Conservation (phyloP, 2,329 filamentous ascomycete genomes). For the Alternaria hordeiaustralica region DNA sequence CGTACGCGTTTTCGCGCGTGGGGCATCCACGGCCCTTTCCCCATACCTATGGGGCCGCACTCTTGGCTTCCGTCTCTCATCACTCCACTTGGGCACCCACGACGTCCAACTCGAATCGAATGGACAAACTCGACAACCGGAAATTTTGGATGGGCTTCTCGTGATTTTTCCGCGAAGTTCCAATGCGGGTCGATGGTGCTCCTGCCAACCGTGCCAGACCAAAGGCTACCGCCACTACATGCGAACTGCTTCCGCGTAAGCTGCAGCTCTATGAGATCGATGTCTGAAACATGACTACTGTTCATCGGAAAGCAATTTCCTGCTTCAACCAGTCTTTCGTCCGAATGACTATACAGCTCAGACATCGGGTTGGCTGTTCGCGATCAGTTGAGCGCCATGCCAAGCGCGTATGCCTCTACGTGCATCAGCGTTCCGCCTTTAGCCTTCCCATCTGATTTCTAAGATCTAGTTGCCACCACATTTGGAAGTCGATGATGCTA, state of each 20-base stretch:
- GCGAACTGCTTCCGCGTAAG: not conserved
- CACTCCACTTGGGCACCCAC: not conserved
- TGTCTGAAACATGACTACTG: not conserved
- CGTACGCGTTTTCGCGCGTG: not conserved
- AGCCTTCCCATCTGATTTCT: not conserved
- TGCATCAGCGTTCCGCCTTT: not conserved
- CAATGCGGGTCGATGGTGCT: not conserved
- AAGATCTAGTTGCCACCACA: not conserved
- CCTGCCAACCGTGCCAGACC: not conserved
- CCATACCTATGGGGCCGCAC: not conserved
- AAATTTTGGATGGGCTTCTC: not conserved
- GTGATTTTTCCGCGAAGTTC: not conserved
- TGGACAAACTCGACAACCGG: not conserved
- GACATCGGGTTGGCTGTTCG: not conserved
- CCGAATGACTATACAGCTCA: not conserved
- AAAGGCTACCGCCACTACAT: not conserved
- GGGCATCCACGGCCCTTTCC: not conserved
- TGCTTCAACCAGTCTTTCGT: not conserved
- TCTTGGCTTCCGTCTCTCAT: not conserved
- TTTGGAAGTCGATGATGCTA: not conserved
- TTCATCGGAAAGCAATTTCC: not conserved
- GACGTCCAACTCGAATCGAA: not conserved
- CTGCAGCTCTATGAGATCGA: not conserved
- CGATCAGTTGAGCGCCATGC: not conserved
- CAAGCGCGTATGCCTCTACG: not conserved